Evolutionary conservation across 129 eudicot genomes (phyloP).

Genomic region (Pittosporum tobira): DNA sequence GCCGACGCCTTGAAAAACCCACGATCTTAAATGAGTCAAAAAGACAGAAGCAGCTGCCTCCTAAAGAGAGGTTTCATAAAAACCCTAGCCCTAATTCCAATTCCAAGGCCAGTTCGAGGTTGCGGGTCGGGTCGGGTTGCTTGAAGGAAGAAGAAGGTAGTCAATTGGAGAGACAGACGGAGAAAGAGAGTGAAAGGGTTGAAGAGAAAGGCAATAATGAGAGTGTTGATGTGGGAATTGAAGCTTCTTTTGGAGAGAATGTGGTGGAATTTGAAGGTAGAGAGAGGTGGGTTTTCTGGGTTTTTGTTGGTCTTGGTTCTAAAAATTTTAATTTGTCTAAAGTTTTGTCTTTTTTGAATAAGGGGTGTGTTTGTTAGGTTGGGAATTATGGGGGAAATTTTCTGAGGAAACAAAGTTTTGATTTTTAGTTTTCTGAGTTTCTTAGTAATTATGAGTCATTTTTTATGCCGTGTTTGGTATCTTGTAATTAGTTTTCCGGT

Average conservation of each 20-base stretch:
- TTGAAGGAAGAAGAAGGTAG: constrained; percentile 8
- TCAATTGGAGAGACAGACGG: constrained; percentile 7
- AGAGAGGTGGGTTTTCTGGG: constrained; percentile 25
- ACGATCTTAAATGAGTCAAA: constrained; percentile 1
- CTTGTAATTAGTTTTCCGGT: too few relatives aligned
- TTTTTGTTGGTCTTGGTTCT: neutral
- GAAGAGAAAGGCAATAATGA: neutral
- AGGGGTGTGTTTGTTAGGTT: neutral
- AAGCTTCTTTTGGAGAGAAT: constrained; percentile 40
- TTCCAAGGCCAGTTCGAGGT: neutral
- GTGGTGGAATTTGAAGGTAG: constrained; percentile 25
- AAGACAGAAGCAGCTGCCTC: constrained; percentile 10
- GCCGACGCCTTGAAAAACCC: constrained; percentile 41
- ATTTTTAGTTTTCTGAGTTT: too few relatives aligned
- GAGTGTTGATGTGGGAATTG: constrained; percentile 18
- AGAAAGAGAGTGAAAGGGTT: neutral
- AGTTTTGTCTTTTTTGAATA: neutral
- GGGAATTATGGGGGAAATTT: too few relatives aligned
- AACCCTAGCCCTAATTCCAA: constrained; percentile 16
- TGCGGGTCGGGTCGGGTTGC: neutral
- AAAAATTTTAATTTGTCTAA: neutral
- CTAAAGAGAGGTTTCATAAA: neutral
- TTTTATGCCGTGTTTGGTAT: too few relatives aligned
- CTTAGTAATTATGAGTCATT: too few relatives aligned
- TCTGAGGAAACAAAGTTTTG: too few relatives aligned